phyloP scores from a whole-genome alignment of 2,329 filamentous ascomycete species.

The Myriosclerotinia curreyana region DNA sequence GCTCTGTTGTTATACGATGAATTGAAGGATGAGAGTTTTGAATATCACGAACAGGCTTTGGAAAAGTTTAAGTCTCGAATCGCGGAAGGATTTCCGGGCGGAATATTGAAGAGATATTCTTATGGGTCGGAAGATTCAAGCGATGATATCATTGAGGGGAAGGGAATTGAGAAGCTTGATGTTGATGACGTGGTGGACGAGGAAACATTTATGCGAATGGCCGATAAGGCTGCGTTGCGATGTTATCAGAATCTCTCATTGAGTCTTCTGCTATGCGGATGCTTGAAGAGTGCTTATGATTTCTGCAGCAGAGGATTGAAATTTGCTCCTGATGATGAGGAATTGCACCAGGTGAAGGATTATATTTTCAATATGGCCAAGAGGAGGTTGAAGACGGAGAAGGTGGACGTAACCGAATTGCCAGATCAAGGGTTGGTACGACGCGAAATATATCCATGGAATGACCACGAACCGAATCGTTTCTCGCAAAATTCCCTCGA shows the following conservation, averaged over 20 bases:
- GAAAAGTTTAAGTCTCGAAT: constrained; percentile 39
- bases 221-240: constrained; percentile 51
- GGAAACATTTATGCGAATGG: constrained; percentile 44
- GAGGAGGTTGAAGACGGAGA: constrained; percentile 46
- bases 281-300: constrained; percentile 62
- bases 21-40: constrained; percentile 71
- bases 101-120: constrained; percentile 41
- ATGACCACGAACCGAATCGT: constrained; percentile 64
- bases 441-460: constrained; percentile 69
- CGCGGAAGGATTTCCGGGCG: constrained; percentile 40
- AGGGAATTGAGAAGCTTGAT: constrained; percentile 28
- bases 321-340: constrained; percentile 52
- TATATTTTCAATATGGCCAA: constrained; percentile 54
- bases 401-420: constrained; percentile 52
- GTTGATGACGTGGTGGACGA: constrained; percentile 41
- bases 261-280: constrained; percentile 61
- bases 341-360: constrained; percentile 53
- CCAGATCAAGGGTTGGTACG: constrained; percentile 70
- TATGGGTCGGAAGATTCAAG: constrained; percentile 25
- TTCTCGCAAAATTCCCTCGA: constrained; percentile 66
- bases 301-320: constrained; percentile 63
- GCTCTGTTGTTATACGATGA: constrained; percentile 86
- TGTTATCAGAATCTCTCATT: constrained; percentile 59
- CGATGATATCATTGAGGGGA: constrained; percentile 22
- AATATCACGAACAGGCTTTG: constrained; percentile 71